A percentile compares a stretch with the other conserved stretches of the same genome.
phyloP scores from a whole-genome alignment of 495 filamentous ascomycete species.

The Penicillium herquei region DNA sequence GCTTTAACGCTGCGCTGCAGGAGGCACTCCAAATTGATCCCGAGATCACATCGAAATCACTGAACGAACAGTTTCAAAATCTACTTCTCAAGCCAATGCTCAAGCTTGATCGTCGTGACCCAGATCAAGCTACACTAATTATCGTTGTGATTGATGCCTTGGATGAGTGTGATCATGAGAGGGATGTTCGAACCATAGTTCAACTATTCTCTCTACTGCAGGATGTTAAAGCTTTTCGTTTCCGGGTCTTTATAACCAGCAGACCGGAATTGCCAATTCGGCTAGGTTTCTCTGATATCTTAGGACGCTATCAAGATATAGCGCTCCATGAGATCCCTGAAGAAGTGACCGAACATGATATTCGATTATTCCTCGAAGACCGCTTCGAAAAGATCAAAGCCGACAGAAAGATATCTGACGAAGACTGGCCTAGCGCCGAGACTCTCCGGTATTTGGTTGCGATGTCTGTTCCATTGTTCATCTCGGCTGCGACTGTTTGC shows the following conservation, averaged over 20 bases:
- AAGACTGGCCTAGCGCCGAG: constrained; percentile 40
- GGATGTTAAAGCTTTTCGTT: constrained; percentile 8
- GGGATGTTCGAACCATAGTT: constrained; percentile 39
- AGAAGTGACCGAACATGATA: constrained; percentile 27
- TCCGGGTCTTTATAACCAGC: constrained; percentile 41
- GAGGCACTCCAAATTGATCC: constrained; percentile 38
- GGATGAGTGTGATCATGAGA: constrained; percentile 48
- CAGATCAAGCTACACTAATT: constrained; percentile 15
- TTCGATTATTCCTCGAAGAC: constrained; percentile 24
- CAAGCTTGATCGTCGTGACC: background rate
- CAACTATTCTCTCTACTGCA: constrained; percentile 26
- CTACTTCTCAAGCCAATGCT: constrained; percentile 44
- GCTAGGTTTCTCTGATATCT: constrained; percentile 25
- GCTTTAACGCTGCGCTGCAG: constrained; percentile 19
- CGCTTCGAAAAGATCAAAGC: constrained; percentile 23
- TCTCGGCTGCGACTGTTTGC: constrained; percentile 31
- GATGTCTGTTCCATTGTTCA: constrained; percentile 31
- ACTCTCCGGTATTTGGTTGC: constrained; percentile 12
- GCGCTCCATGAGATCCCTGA: constrained; percentile 26
- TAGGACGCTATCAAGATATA: constrained; percentile 21
- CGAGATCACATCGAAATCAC: constrained; percentile 18
- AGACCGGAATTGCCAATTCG: constrained; percentile 46
- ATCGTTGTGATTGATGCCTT: constrained; percentile 51
- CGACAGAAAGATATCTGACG: constrained; percentile 3
- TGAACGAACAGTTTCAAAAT: constrained; percentile 12